These are phyloP conservation scores for Thermochaetoides thermophila DNA, from an alignment of 495 filamentous ascomycete genomes.

Conservation along the genomic window DNA sequence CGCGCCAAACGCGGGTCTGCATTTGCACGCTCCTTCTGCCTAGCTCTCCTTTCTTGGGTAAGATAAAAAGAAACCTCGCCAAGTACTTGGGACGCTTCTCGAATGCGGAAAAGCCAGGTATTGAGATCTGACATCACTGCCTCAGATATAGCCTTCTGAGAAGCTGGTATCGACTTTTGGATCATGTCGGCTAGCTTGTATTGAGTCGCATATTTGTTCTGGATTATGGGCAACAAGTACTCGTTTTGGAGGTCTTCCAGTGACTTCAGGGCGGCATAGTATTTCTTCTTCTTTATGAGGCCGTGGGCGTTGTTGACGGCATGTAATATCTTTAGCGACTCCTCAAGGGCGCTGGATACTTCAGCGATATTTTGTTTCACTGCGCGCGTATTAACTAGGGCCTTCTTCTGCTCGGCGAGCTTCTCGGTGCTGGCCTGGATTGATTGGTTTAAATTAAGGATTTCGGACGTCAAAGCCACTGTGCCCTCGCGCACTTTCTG, in stretches of 20 bases:
- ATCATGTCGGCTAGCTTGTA: conserved; percentile 95
- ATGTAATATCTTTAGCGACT: conserved; percentile 81
- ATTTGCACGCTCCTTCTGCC: conserved; percentile 69
- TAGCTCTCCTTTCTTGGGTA: conserved; percentile 69
- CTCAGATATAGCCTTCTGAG: conserved; percentile 83
- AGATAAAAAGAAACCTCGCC: conserved; percentile 96
- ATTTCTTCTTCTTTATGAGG: conserved; percentile 75
- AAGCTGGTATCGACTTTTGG: conserved; percentile 83
- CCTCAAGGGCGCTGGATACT: conserved; percentile 72
- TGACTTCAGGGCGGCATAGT: conserved; percentile 86
- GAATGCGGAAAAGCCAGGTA: conserved; percentile 91
- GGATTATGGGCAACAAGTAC: conserved; percentile 49
- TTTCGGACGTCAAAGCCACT: conserved; percentile 75
- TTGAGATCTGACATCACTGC: conserved; percentile 95
- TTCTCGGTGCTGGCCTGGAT: conserved; percentile 94
- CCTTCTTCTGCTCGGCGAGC: conserved; percentile 86
- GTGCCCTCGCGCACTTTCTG: conserved; percentile 82
- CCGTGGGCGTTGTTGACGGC: conserved; percentile 93
- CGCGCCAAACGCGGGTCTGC: conserved; percentile 52
- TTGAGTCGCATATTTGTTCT: conserved; percentile 69
- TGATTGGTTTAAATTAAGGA: conserved; percentile 78
- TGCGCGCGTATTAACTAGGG: conserved; percentile 73
- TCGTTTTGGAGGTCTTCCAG: conserved; percentile 94
- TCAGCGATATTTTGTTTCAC: conserved; percentile 96
- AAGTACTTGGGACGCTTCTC: conserved; percentile 87